These are phyloP conservation scores for Malania oleifera DNA, from an alignment of 164 flowering plant genomes.

Conservation along the genomic window DNA sequence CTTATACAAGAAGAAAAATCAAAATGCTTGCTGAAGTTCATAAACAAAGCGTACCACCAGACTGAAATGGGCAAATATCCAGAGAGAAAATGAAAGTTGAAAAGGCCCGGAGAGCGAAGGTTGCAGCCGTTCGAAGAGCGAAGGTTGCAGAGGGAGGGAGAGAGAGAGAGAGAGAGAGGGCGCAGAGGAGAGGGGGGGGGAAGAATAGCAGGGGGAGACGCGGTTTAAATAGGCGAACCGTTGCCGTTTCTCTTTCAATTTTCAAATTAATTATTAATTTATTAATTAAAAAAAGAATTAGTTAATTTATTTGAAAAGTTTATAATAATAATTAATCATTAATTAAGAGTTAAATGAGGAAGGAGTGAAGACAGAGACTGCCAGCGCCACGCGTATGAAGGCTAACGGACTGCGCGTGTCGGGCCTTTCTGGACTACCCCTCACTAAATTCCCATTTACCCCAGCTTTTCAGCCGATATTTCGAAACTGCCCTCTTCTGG, in stretches of 20 bases:
- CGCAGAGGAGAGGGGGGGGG: constrained; percentile 11
- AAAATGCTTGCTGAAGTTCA: neutral
- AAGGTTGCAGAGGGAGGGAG: neutral
- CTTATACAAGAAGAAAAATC: neutral
- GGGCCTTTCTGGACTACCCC: too few relatives aligned
- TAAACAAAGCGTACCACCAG: neutral
- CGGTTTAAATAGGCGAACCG: constrained; percentile 27
- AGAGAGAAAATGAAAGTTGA: neutral
- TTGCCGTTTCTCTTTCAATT: neutral
- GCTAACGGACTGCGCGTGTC: too few relatives aligned
- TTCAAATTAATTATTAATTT: neutral
- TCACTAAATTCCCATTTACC: too few relatives aligned
- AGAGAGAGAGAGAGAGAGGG: neutral
- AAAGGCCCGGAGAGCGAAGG: neutral
- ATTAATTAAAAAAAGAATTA: too few relatives aligned
- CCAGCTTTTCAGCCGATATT: too few relatives aligned
- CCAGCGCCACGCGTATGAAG: too few relatives aligned
- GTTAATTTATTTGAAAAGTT: too few relatives aligned
- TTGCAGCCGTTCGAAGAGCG: neutral
- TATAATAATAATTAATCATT: too few relatives aligned
- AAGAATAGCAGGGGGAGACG: constrained; percentile 8
- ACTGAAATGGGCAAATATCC: neutral
- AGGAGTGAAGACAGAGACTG: too few relatives aligned
- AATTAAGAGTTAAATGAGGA: too few relatives aligned
- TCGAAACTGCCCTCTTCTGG: too few relatives aligned